phyloP scores from a whole-genome alignment of 2,329 filamentous ascomycete genomes.

The Phialocephala subalpina region DNA sequence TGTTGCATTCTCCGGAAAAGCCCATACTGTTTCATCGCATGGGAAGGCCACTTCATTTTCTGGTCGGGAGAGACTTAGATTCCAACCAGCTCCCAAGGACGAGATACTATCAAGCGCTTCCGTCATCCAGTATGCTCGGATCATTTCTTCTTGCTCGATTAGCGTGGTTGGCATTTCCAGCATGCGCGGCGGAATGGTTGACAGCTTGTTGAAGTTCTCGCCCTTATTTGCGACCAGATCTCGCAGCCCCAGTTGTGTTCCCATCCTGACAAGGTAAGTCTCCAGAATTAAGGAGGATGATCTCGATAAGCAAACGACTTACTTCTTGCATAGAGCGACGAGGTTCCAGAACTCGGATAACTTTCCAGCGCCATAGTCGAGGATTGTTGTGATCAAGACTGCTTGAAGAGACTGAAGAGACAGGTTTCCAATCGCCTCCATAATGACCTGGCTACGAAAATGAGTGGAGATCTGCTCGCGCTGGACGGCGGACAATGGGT shows the following conservation, averaged over 20 bases:
- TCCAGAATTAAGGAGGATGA: conserved; percentile 6
- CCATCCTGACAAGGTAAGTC: conserved; percentile 36
- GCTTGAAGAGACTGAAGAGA: conserved; percentile 46
- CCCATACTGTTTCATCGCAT: conserved; percentile 30
- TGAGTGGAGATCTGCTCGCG: conserved; percentile 35
- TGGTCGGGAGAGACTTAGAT: conserved; percentile 30
- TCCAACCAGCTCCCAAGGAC: conserved; percentile 44
- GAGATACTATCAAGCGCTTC: conserved; percentile 47
- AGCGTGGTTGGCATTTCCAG: conserved; percentile 39
- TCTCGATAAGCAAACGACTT: neutral
- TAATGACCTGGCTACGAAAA: conserved; percentile 40
- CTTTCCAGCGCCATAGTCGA: conserved; percentile 43
- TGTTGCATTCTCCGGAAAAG: conserved; percentile 29
- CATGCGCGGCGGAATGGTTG: conserved; percentile 41
- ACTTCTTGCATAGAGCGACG: conserved; percentile 45
- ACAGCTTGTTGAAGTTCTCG: conserved; percentile 42
- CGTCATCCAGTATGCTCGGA: conserved; percentile 49
- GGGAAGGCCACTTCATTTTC: conserved; percentile 28
- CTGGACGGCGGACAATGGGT: conserved; percentile 37
- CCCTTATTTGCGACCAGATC: conserved; percentile 43
- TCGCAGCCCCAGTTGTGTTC: conserved; percentile 25
- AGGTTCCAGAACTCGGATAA: conserved; percentile 46
- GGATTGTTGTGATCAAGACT: conserved; percentile 42
- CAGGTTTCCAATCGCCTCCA: conserved; percentile 40
- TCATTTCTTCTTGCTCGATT: conserved; percentile 46